A percentile compares a stretch with the other conserved stretches of the same genome.
phyloP scores from a whole-genome alignment of 2,329 filamentous ascomycete genomes.

The Hirsutella minnesotensis region DNA sequence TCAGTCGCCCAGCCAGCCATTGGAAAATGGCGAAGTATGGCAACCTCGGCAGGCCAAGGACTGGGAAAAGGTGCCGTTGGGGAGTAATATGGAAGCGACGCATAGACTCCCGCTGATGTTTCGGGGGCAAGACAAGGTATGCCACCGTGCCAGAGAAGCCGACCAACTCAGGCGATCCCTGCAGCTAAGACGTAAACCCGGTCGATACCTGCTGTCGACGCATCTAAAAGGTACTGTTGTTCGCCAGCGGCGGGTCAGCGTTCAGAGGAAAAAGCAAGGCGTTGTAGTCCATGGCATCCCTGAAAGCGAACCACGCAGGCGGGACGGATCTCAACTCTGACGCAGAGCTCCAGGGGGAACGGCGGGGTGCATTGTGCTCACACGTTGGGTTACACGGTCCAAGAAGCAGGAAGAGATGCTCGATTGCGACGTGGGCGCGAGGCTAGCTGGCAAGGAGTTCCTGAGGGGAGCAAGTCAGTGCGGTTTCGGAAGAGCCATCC shows the following conservation, averaged over 20 bases:
- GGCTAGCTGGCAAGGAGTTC: too few species aligned
- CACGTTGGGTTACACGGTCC: too few species aligned
- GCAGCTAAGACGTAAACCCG: slow-evolving; percentile 7
- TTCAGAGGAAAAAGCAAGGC: slow-evolving; percentile 2
- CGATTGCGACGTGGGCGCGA: too few species aligned
- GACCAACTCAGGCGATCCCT: slow-evolving; percentile 7
- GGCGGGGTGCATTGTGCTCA: too few species aligned
- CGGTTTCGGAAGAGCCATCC: too few species aligned
- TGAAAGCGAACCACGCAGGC: too few species aligned
- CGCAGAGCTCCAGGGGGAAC: too few species aligned
- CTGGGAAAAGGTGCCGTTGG: neutral
- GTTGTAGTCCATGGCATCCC: neutral
- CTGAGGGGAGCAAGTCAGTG: too few species aligned
- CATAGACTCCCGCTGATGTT: slow-evolving; percentile 1
- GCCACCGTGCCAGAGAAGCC: neutral
- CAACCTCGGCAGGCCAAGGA: neutral
- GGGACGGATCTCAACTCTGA: too few species aligned
- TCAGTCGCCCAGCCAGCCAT: slow-evolving; percentile 53
- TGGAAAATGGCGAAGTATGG: slow-evolving; percentile 6
- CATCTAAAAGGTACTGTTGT: neutral
- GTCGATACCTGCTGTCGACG: slow-evolving; percentile 1
- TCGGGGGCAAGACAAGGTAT: slow-evolving; percentile 5
- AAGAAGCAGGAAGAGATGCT: too few species aligned
- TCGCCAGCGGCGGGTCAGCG: neutral
- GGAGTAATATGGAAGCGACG: neutral